A percentile compares a stretch with the other conserved stretches of the same genome.
Conservation (phyloP, 2,329 filamentous ascomycete genomes). For the Colletotrichum godetiae region DNA sequence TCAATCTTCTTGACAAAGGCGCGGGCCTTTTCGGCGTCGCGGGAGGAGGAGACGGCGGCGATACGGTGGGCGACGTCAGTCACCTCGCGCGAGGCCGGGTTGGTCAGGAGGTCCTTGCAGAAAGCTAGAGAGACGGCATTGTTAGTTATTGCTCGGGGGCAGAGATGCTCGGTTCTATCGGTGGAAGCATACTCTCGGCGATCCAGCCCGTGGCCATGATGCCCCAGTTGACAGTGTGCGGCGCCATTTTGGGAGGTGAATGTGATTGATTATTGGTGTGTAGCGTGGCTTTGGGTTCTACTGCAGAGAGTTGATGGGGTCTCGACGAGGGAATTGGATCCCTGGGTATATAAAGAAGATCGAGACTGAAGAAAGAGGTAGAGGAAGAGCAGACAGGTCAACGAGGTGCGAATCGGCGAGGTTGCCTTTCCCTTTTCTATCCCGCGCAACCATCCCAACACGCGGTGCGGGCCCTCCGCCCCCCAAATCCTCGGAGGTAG, state of each 20-base stretch:
- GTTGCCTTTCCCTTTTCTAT: slow-evolving; percentile 20
- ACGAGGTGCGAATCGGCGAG: slow-evolving; percentile 4
- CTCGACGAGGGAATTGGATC: neutral
- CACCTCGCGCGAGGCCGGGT: slow-evolving; percentile 76
- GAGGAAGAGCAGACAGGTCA: neutral
- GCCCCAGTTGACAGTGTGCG: slow-evolving; percentile 67
- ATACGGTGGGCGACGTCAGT: slow-evolving; percentile 81
- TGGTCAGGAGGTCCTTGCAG: slow-evolving; percentile 80
- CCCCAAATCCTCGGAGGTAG: slow-evolving; percentile 9
- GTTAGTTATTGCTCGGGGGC: neutral
- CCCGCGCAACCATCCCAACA: neutral
- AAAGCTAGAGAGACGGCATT: slow-evolving; percentile 60
- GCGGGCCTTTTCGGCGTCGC: slow-evolving; percentile 74
- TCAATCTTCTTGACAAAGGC: slow-evolving; percentile 79
- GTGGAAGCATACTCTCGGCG: slow-evolving; percentile 61
- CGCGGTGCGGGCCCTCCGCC: slow-evolving; percentile 13
- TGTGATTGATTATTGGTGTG: neutral
- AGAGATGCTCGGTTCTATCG: neutral
- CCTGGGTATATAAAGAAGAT: neutral
- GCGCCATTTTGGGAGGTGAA: slow-evolving; percentile 50
- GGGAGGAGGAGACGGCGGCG: slow-evolving; percentile 83
- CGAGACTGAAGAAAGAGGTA: neutral
- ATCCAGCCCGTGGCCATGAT: slow-evolving; percentile 72
- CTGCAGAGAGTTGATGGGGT: neutral
- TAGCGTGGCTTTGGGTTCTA: neutral